phyloP scores from a whole-genome alignment of 2,329 filamentous ascomycete genomes.

The Ustulina deusta region DNA sequence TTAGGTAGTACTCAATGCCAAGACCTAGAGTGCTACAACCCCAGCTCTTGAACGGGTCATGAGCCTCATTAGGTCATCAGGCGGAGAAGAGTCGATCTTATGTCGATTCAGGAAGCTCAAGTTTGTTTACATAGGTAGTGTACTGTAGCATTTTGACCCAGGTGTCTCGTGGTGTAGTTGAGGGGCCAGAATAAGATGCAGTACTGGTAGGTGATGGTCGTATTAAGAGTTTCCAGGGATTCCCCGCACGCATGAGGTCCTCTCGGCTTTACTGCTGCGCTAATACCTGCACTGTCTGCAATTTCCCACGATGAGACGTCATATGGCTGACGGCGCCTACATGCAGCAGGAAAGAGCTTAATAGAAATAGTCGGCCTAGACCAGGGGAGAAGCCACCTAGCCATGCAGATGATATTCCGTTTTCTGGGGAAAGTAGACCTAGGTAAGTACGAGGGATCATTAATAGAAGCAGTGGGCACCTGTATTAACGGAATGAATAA shows the following conservation, averaged over 20 bases:
- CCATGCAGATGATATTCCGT: conserved; percentile 26
- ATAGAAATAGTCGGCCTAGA: conserved; percentile 25
- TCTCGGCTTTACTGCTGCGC: conserved; percentile 29
- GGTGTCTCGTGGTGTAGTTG: conserved; percentile 11
- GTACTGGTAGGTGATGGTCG: conserved; percentile 6
- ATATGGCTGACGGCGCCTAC: conserved; percentile 25
- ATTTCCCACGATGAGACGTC: conserved; percentile 35
- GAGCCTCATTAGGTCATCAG: conserved; percentile 32
- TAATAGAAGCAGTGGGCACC: conserved; percentile 27
- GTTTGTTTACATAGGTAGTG: too few species aligned
- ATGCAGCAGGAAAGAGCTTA: conserved; percentile 30
- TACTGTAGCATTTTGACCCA: not conserved
- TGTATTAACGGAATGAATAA: conserved; percentile 6
- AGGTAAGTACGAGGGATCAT: not conserved
- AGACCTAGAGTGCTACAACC: conserved; percentile 28
- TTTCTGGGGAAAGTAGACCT: conserved; percentile 25
- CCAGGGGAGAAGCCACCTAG: conserved; percentile 20
- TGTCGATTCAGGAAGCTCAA: conserved; percentile 37
- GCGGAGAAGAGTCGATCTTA: conserved; percentile 32
- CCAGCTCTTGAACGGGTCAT: conserved; percentile 34
- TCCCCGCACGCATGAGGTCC: conserved; percentile 34
- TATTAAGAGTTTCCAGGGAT: conserved; percentile 30
- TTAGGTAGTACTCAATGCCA: conserved; percentile 19
- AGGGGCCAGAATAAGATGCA: conserved; percentile 6
- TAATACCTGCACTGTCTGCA: conserved; percentile 22